Evolutionary conservation across 345 rosid genomes (phyloP).

Genomic region (Carallia brachiata): DNA sequence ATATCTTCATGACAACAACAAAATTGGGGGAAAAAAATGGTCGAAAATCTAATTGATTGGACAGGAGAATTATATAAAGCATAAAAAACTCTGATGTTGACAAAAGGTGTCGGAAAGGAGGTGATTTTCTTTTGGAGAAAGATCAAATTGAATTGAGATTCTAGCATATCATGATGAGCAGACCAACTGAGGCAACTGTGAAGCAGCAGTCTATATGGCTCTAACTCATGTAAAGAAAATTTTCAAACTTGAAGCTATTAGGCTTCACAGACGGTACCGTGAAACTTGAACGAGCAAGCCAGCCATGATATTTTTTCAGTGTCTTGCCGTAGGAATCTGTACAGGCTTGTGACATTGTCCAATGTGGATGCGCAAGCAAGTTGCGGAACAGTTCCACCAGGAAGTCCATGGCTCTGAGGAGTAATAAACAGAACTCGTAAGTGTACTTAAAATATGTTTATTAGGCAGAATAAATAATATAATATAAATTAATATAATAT

Average conservation of each 20-base stretch:
- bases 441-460: background rate
- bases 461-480: no score
- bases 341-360: slow-evolving; percentile 91
- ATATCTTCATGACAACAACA: background rate
- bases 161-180: no score
- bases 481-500: no score
- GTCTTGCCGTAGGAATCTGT: slow-evolving; percentile 82
- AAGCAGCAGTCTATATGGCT: background rate
- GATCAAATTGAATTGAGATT: no score
- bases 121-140: no score
- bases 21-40: background rate
- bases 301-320: slow-evolving; percentile 88
- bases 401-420: slow-evolving; percentile 91
- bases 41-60: no score
- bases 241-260: background rate
- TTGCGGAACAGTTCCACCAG: slow-evolving; percentile 83
- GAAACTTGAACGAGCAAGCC: slow-evolving; percentile 94
- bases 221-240: background rate
- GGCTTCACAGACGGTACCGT: slow-evolving; percentile 38
- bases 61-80: no score
- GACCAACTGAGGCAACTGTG: background rate
- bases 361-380: slow-evolving; percentile 73
- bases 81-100: no score
- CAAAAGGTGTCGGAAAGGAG: no score
- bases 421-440: slow-evolving; percentile 12